These are phyloP conservation scores for Aspergillus affinis DNA, from an alignment of 495 filamentous ascomycete genomes.

Conservation along the genomic window DNA sequence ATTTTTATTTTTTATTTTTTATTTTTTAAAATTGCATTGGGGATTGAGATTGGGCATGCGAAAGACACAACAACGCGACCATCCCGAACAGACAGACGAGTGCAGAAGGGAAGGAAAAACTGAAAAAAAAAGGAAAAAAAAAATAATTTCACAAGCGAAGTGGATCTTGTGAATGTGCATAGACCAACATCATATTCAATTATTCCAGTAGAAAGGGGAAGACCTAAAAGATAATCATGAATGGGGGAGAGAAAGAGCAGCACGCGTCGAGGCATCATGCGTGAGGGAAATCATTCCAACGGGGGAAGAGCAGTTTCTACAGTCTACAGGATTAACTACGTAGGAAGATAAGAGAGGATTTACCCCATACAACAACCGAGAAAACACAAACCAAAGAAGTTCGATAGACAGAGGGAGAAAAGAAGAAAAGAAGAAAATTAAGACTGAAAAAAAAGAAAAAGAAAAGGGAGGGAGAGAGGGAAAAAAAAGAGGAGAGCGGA, in stretches of 20 bases:
- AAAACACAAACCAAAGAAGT: not conserved
- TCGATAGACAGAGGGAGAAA: conserved; percentile 7
- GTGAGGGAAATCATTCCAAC: not conserved
- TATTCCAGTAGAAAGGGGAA: not conserved
- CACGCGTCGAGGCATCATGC: not conserved
- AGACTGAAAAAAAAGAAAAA: conserved; percentile 17
- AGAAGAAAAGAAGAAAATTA: conserved; percentile 11
- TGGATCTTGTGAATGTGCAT: not conserved
- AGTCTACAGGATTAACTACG: not conserved
- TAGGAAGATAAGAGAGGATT: not conserved
- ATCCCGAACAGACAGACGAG: not conserved
- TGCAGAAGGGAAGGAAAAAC: not conserved
- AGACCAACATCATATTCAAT: not conserved
- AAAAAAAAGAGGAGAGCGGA: conserved; percentile 16
- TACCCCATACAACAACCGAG: not conserved
- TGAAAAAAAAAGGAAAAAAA: not conserved
- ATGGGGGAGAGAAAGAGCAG: not conserved
- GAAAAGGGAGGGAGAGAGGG: conserved; percentile 15
- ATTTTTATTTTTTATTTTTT: too few relatives aligned
- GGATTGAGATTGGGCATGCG: not conserved
- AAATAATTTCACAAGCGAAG: not conserved
- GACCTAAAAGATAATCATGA: not conserved
- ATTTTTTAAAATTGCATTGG: not conserved
- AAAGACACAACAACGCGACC: not conserved
- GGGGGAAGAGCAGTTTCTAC: too few relatives aligned